phyloP scores from a whole-genome alignment of 805 yeast species.

The Saccharomycopsis javanensis region DNA sequence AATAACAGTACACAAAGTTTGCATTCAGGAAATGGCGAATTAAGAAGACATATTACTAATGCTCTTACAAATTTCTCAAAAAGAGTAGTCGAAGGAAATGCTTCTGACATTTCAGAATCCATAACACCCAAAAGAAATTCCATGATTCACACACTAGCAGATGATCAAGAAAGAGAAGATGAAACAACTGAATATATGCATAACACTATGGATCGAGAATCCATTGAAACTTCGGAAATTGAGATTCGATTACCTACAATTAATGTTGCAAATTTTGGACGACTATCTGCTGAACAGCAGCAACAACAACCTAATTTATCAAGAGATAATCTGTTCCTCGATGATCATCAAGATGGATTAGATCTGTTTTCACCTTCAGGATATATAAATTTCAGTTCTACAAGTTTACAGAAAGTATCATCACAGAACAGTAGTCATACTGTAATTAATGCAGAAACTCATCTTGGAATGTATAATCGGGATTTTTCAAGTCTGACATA shows the following conservation, averaged over 20 bases:
- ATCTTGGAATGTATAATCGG: neutral
- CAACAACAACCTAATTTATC: neutral
- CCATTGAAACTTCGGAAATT: neutral
- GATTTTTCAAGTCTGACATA: conserved; percentile 3
- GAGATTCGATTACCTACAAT: neutral
- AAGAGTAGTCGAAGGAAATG: conserved; percentile 18
- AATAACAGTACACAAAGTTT: conserved; percentile 12
- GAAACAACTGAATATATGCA: neutral
- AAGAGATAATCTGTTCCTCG: neutral
- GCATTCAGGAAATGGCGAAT: conserved; percentile 7
- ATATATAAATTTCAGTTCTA: neutral
- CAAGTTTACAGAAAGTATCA: neutral
- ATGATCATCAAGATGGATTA: neutral
- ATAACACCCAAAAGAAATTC: conserved; percentile 2
- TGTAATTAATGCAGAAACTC: neutral
- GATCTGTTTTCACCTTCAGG: neutral
- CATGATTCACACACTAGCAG: conserved; percentile 8
- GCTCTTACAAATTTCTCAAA: conserved; percentile 17
- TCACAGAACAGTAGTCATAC: neutral
- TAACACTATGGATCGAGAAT: neutral
- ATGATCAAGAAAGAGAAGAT: conserved; percentile 6
- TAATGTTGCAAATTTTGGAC: neutral
- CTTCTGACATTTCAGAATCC: conserved; percentile 6
- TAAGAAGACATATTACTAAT: conserved; percentile 11
- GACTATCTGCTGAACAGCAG: neutral